phyloP scores from a whole-genome alignment of 129 eudicot genomes.

The Tagetes erecta region DNA sequence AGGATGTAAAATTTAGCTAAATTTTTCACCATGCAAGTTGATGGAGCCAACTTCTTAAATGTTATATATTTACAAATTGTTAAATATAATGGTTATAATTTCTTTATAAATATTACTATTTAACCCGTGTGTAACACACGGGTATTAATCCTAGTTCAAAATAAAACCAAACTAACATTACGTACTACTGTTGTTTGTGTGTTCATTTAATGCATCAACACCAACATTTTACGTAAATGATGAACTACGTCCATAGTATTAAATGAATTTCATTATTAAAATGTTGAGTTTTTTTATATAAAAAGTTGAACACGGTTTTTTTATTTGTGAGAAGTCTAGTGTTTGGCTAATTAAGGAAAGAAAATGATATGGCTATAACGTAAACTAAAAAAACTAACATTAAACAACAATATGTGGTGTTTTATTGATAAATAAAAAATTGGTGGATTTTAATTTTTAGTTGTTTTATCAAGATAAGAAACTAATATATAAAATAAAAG shows the following conservation, averaged over 20 bases:
- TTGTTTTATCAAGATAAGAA: not conserved
- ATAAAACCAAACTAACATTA: too few relatives aligned
- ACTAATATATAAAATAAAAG: too few relatives aligned
- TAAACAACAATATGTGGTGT: not conserved
- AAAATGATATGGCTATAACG: too few relatives aligned
- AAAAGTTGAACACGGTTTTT: not conserved
- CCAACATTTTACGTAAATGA: not conserved
- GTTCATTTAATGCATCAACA: slow-evolving; percentile 9
- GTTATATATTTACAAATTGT: too few relatives aligned
- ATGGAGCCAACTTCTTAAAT: too few relatives aligned
- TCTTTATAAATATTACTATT: too few relatives aligned
- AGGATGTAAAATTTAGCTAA: too few relatives aligned
- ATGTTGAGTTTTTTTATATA: not conserved
- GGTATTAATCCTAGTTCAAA: too few relatives aligned
- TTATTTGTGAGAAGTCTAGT: not conserved
- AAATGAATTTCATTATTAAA: not conserved
- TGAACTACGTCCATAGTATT: not conserved
- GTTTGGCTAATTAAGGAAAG: too few relatives aligned
- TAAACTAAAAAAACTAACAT: not conserved
- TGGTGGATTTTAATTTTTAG: not conserved
- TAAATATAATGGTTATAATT: too few relatives aligned
- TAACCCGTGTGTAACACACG: too few relatives aligned
- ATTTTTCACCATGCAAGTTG: too few relatives aligned
- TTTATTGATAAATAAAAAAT: not conserved
- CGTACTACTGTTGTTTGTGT: not conserved